Percentiles rank a stretch among this genome's conserved stretches.
These are phyloP conservation scores for Platanthera guangdongensis DNA, from an alignment of 106 monocot genomes.

Conservation along the genomic window DNA sequence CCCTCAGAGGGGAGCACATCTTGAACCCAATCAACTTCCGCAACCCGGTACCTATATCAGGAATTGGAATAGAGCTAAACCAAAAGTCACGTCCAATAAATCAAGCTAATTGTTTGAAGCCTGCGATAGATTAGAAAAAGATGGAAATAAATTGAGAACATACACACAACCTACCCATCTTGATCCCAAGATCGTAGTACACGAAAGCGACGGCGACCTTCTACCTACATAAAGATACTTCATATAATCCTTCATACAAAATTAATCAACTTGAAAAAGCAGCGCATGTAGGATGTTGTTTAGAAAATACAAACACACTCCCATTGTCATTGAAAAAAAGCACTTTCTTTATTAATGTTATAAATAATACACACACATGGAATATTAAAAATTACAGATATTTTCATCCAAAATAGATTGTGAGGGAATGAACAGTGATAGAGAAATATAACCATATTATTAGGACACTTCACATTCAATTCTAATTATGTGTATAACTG, in stretches of 20 bases:
- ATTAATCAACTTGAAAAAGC: neutral
- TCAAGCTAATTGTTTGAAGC: neutral
- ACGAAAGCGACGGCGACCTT: slow-evolving; percentile 79
- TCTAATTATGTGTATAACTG: too few species aligned
- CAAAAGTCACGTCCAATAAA: slow-evolving; percentile 1
- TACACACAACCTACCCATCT: slow-evolving; percentile 69
- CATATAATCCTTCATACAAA: neutral
- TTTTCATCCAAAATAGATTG: too few species aligned
- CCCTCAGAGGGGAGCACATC: slow-evolving; percentile 57
- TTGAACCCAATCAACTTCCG: slow-evolving; percentile 85
- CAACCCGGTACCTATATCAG: slow-evolving; percentile 70
- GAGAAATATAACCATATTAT: too few species aligned
- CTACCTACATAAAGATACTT: slow-evolving; percentile 45
- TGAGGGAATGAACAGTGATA: too few species aligned
- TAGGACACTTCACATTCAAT: too few species aligned
- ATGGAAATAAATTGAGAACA: neutral
- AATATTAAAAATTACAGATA: too few species aligned
- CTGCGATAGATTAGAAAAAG: neutral
- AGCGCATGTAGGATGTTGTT: too few species aligned
- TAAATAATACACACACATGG: neutral
- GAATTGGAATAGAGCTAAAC: neutral
- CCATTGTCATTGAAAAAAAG: too few species aligned
- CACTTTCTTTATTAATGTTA: neutral
- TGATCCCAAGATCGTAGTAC: slow-evolving; percentile 84
- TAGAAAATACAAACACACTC: too few species aligned